Conservation (phyloP, 2,329 filamentous ascomycete genomes). For the Arthrobotrys pseudoclavata region DNA sequence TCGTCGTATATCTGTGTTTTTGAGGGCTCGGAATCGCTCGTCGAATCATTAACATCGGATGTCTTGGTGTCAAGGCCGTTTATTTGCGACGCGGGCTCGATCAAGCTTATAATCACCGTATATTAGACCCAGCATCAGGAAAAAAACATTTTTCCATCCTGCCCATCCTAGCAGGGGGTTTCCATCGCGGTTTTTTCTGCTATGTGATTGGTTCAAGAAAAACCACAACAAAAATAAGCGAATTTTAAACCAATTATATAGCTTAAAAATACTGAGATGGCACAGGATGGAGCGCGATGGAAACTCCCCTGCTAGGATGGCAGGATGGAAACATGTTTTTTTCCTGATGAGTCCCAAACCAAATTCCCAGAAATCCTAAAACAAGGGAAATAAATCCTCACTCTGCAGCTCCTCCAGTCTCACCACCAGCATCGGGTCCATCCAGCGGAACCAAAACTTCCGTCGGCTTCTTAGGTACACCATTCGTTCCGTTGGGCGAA, state of each 20-base stretch:
- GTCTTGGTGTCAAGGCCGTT: not conserved
- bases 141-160: too few species aligned
- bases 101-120: not conserved
- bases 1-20: slow-evolving; percentile 20
- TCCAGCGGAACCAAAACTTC: not conserved
- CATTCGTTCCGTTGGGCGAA: not conserved
- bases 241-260: too few species aligned
- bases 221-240: too few species aligned
- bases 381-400: slow-evolving; percentile 16
- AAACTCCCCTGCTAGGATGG: too few species aligned
- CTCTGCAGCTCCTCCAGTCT: not conserved
- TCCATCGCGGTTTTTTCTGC: too few species aligned
- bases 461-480: not conserved
- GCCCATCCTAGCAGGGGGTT: too few species aligned
- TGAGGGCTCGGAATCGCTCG: not conserved
- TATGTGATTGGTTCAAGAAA: too few species aligned
- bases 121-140: not conserved
- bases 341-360: too few species aligned
- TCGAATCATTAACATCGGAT: not conserved
- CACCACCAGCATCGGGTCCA: slow-evolving; percentile 12
- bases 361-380: not conserved
- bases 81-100: not conserved
- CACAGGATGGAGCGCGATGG: too few species aligned
- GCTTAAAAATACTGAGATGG: too few species aligned
- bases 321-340: too few species aligned